phyloP scores from a whole-genome alignment of 1,284 basidiomycete species.

The Austroboletus niveus region DNA sequence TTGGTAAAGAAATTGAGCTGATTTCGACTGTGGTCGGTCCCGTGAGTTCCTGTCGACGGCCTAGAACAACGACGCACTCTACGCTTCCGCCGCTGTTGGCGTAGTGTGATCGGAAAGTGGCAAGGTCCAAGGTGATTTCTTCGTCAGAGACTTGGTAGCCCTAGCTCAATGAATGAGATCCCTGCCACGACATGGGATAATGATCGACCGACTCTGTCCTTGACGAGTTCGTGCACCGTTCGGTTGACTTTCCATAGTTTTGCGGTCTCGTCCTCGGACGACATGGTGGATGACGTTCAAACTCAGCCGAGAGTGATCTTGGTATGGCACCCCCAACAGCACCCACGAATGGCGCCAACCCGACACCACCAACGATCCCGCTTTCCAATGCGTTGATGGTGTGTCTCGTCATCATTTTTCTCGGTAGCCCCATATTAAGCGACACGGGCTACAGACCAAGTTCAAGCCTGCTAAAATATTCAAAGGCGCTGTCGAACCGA shows the following conservation, averaged over 20 bases:
- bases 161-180: conserved; percentile 40
- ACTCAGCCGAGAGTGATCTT: conserved; percentile 30
- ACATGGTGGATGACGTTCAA: conserved; percentile 29
- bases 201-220: conserved; percentile 71
- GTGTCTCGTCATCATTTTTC: conserved; percentile 6
- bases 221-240: conserved; percentile 95
- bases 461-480: conserved; percentile 91
- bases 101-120: conserved; percentile 68
- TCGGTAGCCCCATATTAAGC: background rate
- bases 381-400: conserved; percentile 50
- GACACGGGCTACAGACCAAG: conserved; percentile 46
- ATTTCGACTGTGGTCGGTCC: conserved; percentile 58
- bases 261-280: conserved; percentile 74
- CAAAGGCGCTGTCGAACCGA: conserved; percentile 69
- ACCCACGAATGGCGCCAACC: conserved; percentile 35
- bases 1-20: conserved; percentile 88
- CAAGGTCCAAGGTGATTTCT: conserved; percentile 84
- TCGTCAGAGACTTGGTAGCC: conserved; percentile 89
- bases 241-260: conserved; percentile 95
- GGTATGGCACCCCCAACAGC: conserved; percentile 35
- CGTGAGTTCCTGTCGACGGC: conserved; percentile 11
- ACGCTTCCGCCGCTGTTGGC: conserved; percentile 61
- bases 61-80: conserved; percentile 46
- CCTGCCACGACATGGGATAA: conserved; percentile 4
- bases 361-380: conserved; percentile 33